Base-by-base conservation (phyloP, 2,329 filamentous ascomycete species). In the Colletotrichum abscissum region DNA sequence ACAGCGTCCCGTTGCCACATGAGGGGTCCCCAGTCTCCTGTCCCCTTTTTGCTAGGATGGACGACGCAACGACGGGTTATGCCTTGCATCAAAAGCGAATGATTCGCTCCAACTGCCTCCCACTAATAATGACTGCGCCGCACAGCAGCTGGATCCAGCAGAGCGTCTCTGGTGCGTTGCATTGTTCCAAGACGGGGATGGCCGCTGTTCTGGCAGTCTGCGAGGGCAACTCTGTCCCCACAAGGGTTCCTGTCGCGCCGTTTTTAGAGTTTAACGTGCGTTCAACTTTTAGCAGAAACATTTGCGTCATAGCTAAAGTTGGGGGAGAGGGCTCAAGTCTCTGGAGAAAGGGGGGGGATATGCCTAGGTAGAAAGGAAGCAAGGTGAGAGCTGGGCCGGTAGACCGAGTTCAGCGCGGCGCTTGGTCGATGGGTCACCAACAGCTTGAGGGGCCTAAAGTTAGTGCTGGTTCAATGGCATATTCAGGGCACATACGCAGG, bases 261-360 rank as follows among this genome's bases (percentile, higher is more conserved):
- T 19, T 30, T 58, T 65, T 64, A 26, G 55, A 49, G 42, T 70
- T 70, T 69, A 66, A 65, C 55, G 66, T 73, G 70, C 26, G 12
- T 46, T 55, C 33, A 42, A 38, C 24, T 58, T 64, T 65, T 56
- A 55, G 66, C n/a, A 65, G 70, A 73, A 73, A 62, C 66, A 70
- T 73, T 46, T 70, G 66, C 70, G 66, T 73, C 70, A 73, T 73
- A 60, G 69, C 54, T 19, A 57, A 11, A 30, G 16, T 11, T 19
- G 33, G 33, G 46, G 24, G 11, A 24, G 22, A 35, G 28, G 33
- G 22, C 11, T 8, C n/a, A 22, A 35, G 30, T 16, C 19, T 9
- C 22, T 9, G 14, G 59, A 65, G 12, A n/a, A 52, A 35, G 5
- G 65, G 52, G n/a, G 38, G 38, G 30, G 33, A 35, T 42, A 16